Percentiles rank a stretch among this genome's conserved stretches.
Conservation (phyloP, 2,329 filamentous ascomycete genomes). For the Aspergillus sp. region DNA sequence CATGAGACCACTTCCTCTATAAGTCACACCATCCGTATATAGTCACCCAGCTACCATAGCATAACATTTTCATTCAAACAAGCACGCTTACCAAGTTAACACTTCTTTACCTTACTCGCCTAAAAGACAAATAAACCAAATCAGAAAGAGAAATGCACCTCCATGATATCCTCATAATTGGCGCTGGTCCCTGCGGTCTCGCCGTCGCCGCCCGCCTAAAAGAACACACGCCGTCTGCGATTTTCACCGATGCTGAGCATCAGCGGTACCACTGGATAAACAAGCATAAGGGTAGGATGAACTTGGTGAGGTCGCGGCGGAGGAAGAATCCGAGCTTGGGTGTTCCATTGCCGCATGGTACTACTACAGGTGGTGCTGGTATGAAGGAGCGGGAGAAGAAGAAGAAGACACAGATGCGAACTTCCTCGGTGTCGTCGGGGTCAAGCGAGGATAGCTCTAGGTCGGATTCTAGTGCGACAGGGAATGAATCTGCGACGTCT, state of each 20-base stretch:
- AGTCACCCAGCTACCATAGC: too few species aligned
- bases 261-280: slow-evolving; percentile 77
- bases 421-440: not conserved
- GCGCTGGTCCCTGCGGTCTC: slow-evolving; percentile 73
- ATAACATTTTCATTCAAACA: too few species aligned
- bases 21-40: too few species aligned
- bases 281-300: slow-evolving; percentile 61
- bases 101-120: too few species aligned
- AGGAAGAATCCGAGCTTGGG: slow-evolving; percentile 28
- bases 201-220: slow-evolving; percentile 70
- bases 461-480: not conserved
- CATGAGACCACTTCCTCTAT: too few species aligned
- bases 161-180: slow-evolving; percentile 68
- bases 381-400: slow-evolving; percentile 3
- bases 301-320: slow-evolving; percentile 38
- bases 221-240: slow-evolving; percentile 71
- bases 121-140: not conserved
- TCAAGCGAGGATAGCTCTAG: not conserved
- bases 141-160: slow-evolving; percentile 15
- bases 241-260: slow-evolving; percentile 82
- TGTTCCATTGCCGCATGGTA: slow-evolving; percentile 14
- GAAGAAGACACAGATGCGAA: not conserved
- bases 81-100: too few species aligned
- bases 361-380: not conserved
- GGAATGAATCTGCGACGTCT: not conserved